These are phyloP conservation scores for Fusarium sp. DNA, from an alignment of 2,329 filamentous ascomycete genomes.

Conservation along the genomic window DNA sequence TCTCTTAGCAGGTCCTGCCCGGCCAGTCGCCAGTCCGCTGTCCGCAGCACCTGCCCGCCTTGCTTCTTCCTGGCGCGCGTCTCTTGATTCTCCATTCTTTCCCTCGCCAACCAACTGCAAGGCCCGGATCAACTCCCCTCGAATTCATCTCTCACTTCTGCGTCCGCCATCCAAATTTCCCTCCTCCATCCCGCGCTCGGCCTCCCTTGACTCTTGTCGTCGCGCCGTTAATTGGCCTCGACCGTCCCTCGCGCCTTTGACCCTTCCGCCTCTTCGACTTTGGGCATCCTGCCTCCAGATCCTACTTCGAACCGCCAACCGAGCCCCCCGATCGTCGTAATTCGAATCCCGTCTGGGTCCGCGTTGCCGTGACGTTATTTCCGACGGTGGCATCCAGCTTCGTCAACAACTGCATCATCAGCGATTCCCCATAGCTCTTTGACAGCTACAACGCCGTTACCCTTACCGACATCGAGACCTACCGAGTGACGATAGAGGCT, in stretches of 20 bases:
- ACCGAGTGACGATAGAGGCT: conserved; percentile 22
- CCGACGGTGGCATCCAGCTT: conserved; percentile 26
- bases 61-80: conserved; percentile 39
- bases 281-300: conserved; percentile 22
- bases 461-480: conserved; percentile 19
- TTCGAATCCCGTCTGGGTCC: conserved; percentile 30
- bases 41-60: conserved; percentile 22
- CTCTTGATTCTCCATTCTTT: conserved; percentile 38
- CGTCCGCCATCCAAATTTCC: conserved; percentile 26
- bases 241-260: conserved; percentile 15
- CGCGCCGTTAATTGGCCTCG: conserved; percentile 29
- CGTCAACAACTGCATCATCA: conserved; percentile 33
- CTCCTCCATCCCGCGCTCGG: conserved; percentile 27
- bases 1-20: conserved; percentile 30
- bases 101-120: conserved; percentile 37
- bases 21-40: conserved; percentile 5
- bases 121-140: conserved; percentile 34
- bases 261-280: conserved; percentile 13
- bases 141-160: conserved; percentile 34
- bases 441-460: conserved; percentile 14
- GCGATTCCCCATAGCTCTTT: conserved; percentile 20
- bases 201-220: conserved; percentile 23
- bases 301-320: conserved; percentile 28
- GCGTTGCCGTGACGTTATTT: conserved; percentile 43
- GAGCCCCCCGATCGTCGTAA: conserved; percentile 35